Conservation (phyloP, 2,329 filamentous ascomycete genomes). For the Sarocladium kiliense region DNA sequence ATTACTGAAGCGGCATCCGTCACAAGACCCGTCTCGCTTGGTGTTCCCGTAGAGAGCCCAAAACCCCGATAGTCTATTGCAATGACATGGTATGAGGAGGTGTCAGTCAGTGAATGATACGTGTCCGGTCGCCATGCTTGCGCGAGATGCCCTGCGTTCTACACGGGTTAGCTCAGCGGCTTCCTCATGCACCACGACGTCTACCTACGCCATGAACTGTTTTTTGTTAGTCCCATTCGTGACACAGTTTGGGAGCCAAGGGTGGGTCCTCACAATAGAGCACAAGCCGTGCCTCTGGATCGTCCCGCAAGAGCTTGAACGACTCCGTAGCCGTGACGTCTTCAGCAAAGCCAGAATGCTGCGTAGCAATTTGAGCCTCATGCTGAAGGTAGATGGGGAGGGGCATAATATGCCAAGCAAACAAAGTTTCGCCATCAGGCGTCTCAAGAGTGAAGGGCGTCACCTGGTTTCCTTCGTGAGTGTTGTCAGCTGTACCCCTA, state of each 20-base stretch:
- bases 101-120: constrained; percentile 71
- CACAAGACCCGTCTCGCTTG: constrained; percentile 76
- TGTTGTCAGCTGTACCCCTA: not conserved
- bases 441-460: constrained; percentile 77
- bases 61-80: constrained; percentile 89
- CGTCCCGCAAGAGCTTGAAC: constrained; percentile 57
- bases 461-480: constrained; percentile 69
- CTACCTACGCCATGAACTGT: constrained; percentile 52
- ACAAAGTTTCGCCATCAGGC: constrained; percentile 70
- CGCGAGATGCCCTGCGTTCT: constrained; percentile 84
- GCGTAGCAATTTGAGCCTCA: constrained; percentile 54
- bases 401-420: constrained; percentile 88
- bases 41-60: constrained; percentile 72
- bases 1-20: constrained; percentile 70
- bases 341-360: constrained; percentile 39
- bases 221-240: no score
- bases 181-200: not conserved
- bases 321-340: constrained; percentile 53
- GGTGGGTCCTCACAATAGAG: constrained; percentile 50
- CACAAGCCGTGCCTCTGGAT: constrained; percentile 58
- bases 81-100: constrained; percentile 74
- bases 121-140: constrained; percentile 71
- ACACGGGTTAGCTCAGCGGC: constrained; percentile 12
- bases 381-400: constrained; percentile 70
- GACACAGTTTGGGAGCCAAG: no score